These are phyloP conservation scores for Tephrocybe sp. DNA, from an alignment of 768 basidiomycete species.

Conservation along the genomic window DNA sequence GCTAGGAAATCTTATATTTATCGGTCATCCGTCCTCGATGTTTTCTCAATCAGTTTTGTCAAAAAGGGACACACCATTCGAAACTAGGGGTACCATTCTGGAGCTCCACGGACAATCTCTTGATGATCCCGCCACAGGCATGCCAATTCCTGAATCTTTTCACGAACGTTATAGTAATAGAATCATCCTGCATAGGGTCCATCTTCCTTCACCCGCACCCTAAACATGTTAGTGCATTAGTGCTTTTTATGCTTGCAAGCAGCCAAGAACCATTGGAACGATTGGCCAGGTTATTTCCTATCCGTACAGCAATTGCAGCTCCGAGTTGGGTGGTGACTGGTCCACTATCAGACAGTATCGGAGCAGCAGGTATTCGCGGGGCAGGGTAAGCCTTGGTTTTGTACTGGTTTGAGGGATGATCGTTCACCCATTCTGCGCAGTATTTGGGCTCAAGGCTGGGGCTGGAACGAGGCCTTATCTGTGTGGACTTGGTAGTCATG, in stretches of 20 bases:
- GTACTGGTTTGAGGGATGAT: neutral
- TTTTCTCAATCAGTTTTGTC: conserved; percentile 34
- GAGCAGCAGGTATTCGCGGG: conserved; percentile 72
- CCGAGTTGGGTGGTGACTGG: conserved; percentile 80
- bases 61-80: conserved; percentile 31
- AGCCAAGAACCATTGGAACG: conserved; percentile 64
- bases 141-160: conserved; percentile 20
- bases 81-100: conserved; percentile 24
- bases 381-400: conserved; percentile 61
- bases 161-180: neutral
- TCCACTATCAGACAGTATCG: conserved; percentile 49
- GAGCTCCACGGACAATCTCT: conserved; percentile 26
- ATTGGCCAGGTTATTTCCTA: conserved; percentile 72
- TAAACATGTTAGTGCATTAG: conserved; percentile 22
- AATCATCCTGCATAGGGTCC: conserved; percentile 32
- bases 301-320: conserved; percentile 74
- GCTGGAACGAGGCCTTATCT: conserved; percentile 47
- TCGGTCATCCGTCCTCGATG: conserved; percentile 42
- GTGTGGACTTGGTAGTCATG: conserved; percentile 34
- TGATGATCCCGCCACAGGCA: conserved; percentile 30
- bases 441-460: conserved; percentile 38
- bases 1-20: conserved; percentile 56
- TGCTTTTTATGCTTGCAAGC: conserved; percentile 62
- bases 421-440: conserved; percentile 8
- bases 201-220: conserved; percentile 74